Evolutionary conservation across 2,329 filamentous ascomycete species (phyloP).

Genomic region (Penicillium fuscoglaucum): DNA sequence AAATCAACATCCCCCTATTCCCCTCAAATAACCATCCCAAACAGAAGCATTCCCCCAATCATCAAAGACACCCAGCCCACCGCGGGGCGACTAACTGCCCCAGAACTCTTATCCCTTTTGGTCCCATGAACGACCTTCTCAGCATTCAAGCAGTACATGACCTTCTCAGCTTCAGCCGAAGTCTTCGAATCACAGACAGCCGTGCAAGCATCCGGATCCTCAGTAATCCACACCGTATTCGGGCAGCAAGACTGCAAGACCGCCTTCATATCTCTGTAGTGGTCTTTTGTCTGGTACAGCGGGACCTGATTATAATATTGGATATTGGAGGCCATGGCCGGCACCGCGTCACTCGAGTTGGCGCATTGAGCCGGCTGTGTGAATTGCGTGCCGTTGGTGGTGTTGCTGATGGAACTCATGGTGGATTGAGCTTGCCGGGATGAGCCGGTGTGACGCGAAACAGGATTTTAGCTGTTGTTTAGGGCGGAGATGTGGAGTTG

Average conservation of each 20-base stretch:
- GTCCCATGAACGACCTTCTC: constrained; percentile 14
- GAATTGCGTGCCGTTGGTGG: constrained; percentile 6
- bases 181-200: constrained; percentile 16
- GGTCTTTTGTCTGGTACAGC: constrained; percentile 14
- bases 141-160: constrained; percentile 22
- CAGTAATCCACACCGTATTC: constrained; percentile 12
- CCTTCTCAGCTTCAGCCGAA: constrained; percentile 5
- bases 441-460: neutral
- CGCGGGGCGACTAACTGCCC: neutral
- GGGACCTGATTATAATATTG: constrained; percentile 20
- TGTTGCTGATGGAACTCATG: neutral
- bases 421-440: neutral
- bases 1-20: neutral
- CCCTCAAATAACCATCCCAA: neutral
- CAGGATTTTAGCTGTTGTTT: neutral
- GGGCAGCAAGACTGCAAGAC: constrained; percentile 17
- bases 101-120: constrained; percentile 2
- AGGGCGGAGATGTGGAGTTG: neutral
- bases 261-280: constrained; percentile 6
- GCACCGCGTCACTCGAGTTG: constrained; percentile 11
- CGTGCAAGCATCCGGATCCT: constrained; percentile 19
- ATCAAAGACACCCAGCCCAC: constrained; percentile 1
- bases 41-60: constrained; percentile 4
- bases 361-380: constrained; percentile 15
- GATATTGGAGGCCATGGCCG: constrained; percentile 1